Conservation (phyloP, 305 asterid genomes). For the Fraxinus xanthoxyloides region DNA sequence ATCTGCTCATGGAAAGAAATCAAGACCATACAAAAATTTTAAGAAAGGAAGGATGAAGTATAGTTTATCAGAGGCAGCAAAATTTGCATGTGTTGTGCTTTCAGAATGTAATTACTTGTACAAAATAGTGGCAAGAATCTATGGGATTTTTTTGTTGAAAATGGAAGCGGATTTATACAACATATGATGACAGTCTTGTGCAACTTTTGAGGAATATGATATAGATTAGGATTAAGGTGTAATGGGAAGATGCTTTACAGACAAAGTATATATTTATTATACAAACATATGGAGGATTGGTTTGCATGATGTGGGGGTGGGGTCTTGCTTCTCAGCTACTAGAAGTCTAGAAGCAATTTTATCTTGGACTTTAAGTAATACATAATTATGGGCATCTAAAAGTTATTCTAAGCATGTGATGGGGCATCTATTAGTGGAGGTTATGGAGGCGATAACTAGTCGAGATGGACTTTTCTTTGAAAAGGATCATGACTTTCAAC, state of each 20-base stretch:
- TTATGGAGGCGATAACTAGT: not conserved
- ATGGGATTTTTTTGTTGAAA: not conserved
- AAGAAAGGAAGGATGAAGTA: not conserved
- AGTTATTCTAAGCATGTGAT: not conserved
- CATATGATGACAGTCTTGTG: not conserved
- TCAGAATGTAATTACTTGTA: not conserved
- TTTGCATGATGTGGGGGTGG: no score
- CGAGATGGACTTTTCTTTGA: not conserved
- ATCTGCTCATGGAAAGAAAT: not conserved
- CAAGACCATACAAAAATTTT: not conserved
- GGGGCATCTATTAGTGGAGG: not conserved
- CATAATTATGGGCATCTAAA: not conserved
- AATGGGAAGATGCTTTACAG: not conserved
- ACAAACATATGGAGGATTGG: not conserved
- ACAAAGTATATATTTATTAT: not conserved
- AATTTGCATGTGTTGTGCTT: not conserved
- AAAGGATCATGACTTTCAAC: not conserved
- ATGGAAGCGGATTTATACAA: not conserved
- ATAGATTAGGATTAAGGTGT: not conserved
- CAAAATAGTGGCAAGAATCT: not conserved
- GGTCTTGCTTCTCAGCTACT: not conserved
- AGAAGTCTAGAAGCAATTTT: not conserved
- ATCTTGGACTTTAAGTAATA: not conserved
- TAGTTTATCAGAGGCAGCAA: not conserved
- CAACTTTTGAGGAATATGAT: not conserved